These are phyloP conservation scores for Camelina neglecta DNA, from an alignment of 345 rosid species.

Conservation along the genomic window DNA sequence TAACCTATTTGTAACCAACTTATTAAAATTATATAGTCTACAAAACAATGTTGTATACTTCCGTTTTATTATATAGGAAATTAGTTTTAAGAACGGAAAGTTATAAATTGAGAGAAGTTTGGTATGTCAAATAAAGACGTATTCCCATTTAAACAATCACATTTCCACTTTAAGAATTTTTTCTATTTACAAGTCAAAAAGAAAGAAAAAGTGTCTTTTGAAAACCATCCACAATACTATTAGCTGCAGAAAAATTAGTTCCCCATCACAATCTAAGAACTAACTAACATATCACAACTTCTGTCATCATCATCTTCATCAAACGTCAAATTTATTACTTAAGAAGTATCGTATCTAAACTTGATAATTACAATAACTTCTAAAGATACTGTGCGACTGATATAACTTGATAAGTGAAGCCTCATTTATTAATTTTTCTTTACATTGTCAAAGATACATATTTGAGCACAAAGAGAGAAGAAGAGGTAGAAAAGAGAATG, in stretches of 20 bases:
- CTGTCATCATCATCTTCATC: not conserved
- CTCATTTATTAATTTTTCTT: conserved; percentile 37
- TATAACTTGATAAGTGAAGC: conserved; percentile 23
- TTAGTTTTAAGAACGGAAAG: not conserved
- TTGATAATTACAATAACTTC: not conserved
- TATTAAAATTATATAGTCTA: too few relatives aligned
- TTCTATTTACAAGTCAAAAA: conserved; percentile 35
- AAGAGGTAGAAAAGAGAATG: conserved; percentile 32
- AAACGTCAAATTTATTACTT: conserved; percentile 3
- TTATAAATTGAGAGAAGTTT: conserved; percentile 28
- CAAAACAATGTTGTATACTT: too few relatives aligned
- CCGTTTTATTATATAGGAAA: not conserved
- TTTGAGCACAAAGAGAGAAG: conserved; percentile 28
- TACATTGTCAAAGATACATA: conserved; percentile 39
- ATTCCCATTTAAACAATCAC: conserved; percentile 8
- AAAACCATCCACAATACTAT: conserved; percentile 29
- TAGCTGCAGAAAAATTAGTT: conserved; percentile 42
- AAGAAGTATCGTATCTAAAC: not conserved
- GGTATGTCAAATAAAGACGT: conserved; percentile 26
- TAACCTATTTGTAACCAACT: too few relatives aligned
- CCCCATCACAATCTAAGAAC: conserved; percentile 35
- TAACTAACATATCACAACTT: conserved; percentile 33
- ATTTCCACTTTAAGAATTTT: conserved; percentile 26
- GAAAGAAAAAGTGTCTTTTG: conserved; percentile 21
- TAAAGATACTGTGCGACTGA: not conserved